Evolutionary conservation across 768 basidiomycete genomes (phyloP), one percentile per base, ranked within the genome.

Genomic region (Podaxis mareebaensis): DNA sequence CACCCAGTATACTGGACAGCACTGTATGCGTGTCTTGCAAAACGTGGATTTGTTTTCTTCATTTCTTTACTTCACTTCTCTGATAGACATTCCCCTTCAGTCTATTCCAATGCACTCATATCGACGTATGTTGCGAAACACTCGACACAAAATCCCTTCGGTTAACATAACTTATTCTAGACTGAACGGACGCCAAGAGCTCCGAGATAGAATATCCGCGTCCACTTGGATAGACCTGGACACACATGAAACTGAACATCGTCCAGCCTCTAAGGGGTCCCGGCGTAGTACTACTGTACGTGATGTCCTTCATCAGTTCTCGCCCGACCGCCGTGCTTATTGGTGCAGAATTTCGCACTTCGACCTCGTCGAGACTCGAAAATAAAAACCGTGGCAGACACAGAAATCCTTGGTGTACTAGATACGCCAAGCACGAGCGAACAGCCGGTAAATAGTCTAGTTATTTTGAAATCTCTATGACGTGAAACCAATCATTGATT

Each of bases 41-140:
- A 63, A 39, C 38, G 61, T 56, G 28, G 7, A 3, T 46, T 7
- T 17, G 5, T 17, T 15, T 46, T n/a, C 44, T 3, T 17, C 44
- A 15, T 46, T 46, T 17, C 1, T 7, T 17, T 3, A 2, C n/a
- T 3, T 11, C 42, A 22, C 26, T 8, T 24, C 11, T 30, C 36
- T 56, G 5, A 33, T 10, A 3, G 33, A 36, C 2, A 20, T 28
- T 28, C 15, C 1, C 6, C 8, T n/a, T 22, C 38, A 63, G 61
- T 63, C 22, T 63, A 63, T 20, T 55, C 61, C 4, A 63, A 55
- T n/a, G 30, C 53, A 4, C n/a, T 63, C 17, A 28, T 56, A 28
- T 63, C 61, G n/a, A 55, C 40, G 61, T 63, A 54, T 28, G 53
- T 20, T 12, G 12, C 3, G 15, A 33, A 54, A n/a, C 12, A 30